Evolutionary conservation across 1,284 basidiomycete species (phyloP), one percentile per base, ranked within the genome.

Genomic region (Cystobasidium pallidum): DNA sequence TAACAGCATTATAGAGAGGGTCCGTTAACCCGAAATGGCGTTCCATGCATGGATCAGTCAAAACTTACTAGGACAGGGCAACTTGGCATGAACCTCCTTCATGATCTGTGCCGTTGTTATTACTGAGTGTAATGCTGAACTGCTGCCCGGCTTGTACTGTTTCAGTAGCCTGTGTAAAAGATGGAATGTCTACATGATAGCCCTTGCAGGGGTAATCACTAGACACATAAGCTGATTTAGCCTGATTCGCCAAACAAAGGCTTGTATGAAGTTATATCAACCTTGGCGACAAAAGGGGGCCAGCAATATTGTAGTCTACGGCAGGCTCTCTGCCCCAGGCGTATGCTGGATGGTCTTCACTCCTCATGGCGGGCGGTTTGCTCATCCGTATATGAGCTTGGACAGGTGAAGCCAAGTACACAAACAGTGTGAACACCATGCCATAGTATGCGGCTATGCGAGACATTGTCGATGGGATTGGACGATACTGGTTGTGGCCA

Each of bases 41-140:
- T n/a, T n/a, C n/a, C n/a, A n/a, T n/a, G n/a, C n/a, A n/a, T n/a
- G n/a, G n/a, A n/a, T n/a, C n/a, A n/a, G n/a, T n/a, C n/a, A n/a
- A n/a, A 21, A n/a, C 65, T 66, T 24, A 66, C 65, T 66, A 66
- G 26, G 51, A 55, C 6, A 66, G 24, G 19, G 39, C 26, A 39
- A 66, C 21, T 34, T 66, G 65, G 51, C 65, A 57, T 2, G 65
- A 66, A 8, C 65, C 65, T 13, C 65, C 65, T 43, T 13, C 47
- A 51, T 66, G 65, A 28, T 41, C 55, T 1, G 65, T 47, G 1
- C 21, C 52, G 17, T 54, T 52, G 10, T 1, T 1, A n/a, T 54
- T 54, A 6, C 28, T 21, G 6, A 66, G 24, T 24, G 19, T 57
- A 10, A 57, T 57, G 19, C 30, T 66, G 32, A 41, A 66, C 13